Conservation (phyloP, 768 basidiomycete genomes). For the Auriscalpium microsporum region DNA sequence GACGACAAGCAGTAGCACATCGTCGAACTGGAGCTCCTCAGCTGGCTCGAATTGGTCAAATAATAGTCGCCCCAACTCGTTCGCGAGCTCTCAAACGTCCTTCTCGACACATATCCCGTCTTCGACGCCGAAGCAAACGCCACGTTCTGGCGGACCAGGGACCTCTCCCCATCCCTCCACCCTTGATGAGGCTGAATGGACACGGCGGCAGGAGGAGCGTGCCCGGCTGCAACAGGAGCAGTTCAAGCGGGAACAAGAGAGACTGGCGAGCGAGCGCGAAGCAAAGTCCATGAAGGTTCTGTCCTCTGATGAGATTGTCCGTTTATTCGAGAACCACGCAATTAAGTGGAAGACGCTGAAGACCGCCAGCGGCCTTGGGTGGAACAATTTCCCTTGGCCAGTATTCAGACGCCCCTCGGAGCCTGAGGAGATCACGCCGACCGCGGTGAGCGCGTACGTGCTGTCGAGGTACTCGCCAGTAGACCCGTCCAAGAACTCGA, state of each 20-base stretch:
- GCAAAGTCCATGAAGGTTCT: constrained; percentile 32
- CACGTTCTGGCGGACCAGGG: constrained; percentile 9
- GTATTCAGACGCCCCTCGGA: constrained; percentile 45
- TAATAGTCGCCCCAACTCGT: constrained; percentile 11
- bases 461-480: constrained; percentile 47
- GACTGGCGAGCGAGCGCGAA: constrained; percentile 38
- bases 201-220: constrained; percentile 55
- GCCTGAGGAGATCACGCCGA: constrained; percentile 54
- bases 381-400: constrained; percentile 73
- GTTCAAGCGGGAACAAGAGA: constrained; percentile 62
- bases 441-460: constrained; percentile 53
- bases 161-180: constrained; percentile 15
- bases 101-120: constrained; percentile 4
- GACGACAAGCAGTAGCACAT: constrained; percentile 10
- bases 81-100: constrained; percentile 8
- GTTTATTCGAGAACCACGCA: constrained; percentile 54
- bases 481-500: constrained; percentile 43
- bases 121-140: constrained; percentile 4
- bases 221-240: constrained; percentile 58
- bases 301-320: constrained; percentile 47
- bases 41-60: constrained; percentile 11
- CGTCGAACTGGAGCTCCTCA: constrained; percentile 13
- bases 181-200: constrained; percentile 45
- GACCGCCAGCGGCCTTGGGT: constrained; percentile 35
- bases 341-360: constrained; percentile 45